phyloP scores from a whole-genome alignment of 2,329 filamentous ascomycete genomes.

The Cercospora sp. region DNA sequence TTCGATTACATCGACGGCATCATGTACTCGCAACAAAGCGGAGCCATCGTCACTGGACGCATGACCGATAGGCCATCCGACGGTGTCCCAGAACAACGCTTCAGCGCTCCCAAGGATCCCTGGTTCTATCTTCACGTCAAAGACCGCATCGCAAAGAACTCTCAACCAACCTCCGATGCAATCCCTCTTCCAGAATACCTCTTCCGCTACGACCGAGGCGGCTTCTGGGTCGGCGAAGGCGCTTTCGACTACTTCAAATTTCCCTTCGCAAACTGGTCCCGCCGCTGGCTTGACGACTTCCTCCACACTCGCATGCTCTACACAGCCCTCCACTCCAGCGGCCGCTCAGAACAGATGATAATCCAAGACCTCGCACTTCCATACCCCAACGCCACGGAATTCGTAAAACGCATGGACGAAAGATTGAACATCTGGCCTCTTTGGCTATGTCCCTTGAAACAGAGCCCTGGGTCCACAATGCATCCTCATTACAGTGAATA shows the following conservation, averaged over 20 bases:
- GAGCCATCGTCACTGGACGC: constrained; percentile 48
- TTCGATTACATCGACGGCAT: constrained; percentile 56
- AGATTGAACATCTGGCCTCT: constrained; percentile 49
- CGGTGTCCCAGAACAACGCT: constrained; percentile 33
- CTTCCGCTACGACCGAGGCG: constrained; percentile 69
- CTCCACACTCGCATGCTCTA: constrained; percentile 66
- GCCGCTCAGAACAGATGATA: constrained; percentile 60
- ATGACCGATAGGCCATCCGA: constrained; percentile 38
- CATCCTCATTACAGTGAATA: constrained; percentile 36
- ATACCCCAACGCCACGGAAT: constrained; percentile 45
- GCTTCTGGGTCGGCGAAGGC: constrained; percentile 66
- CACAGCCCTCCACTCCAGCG: constrained; percentile 62
- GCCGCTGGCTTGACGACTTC: constrained; percentile 61
- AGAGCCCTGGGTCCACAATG: constrained; percentile 33
- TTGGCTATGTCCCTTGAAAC: constrained; percentile 51
- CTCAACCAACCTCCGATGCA: constrained; percentile 52
- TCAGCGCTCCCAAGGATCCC: constrained; percentile 48
- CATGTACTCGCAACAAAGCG: constrained; percentile 46
- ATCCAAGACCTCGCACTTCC: constrained; percentile 62
- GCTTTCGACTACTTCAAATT: constrained; percentile 65
- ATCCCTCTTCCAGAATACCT: constrained; percentile 66
- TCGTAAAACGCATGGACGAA: constrained; percentile 46
- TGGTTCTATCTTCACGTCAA: constrained; percentile 54
- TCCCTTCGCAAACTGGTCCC: constrained; percentile 65
- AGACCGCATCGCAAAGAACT: constrained; percentile 41